Evolutionary conservation across 176 grass and related monocot species (phyloP).

Genomic region (Alopecurus myosuroides): DNA sequence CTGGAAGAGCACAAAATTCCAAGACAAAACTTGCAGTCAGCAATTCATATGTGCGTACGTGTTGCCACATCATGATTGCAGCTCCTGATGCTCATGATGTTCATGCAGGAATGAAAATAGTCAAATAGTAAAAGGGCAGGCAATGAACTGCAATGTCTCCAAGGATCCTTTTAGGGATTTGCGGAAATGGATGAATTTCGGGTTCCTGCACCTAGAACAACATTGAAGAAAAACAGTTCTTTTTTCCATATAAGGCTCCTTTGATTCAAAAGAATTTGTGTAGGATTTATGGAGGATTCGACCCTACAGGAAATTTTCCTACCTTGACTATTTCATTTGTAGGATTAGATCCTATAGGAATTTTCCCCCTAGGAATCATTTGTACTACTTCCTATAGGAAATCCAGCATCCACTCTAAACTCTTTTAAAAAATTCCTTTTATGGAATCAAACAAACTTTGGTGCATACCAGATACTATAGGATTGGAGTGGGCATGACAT

Average conservation of each 20-base stretch:
- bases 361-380: too few species aligned
- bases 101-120: background rate
- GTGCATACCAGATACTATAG: too few species aligned
- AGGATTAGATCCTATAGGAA: too few species aligned
- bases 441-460: too few species aligned
- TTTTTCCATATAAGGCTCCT: background rate
- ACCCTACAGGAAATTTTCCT: too few species aligned
- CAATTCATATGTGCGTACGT: background rate
- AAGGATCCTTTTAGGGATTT: background rate
- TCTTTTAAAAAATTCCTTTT: too few species aligned
- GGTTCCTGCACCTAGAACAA: background rate
- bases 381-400: too few species aligned
- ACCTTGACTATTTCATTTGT: too few species aligned
- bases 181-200: background rate
- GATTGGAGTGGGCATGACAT: too few species aligned
- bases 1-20: constrained; percentile 8
- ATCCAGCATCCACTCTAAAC: too few species aligned
- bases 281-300: too few species aligned
- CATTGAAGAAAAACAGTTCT: background rate
- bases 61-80: background rate
- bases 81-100: background rate
- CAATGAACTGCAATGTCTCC: background rate
- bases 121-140: constrained; percentile 1
- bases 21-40: constrained; percentile 16
- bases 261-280: too few species aligned